Conservation (phyloP, 768 basidiomycete species). For the Wakefieldia striispora region DNA sequence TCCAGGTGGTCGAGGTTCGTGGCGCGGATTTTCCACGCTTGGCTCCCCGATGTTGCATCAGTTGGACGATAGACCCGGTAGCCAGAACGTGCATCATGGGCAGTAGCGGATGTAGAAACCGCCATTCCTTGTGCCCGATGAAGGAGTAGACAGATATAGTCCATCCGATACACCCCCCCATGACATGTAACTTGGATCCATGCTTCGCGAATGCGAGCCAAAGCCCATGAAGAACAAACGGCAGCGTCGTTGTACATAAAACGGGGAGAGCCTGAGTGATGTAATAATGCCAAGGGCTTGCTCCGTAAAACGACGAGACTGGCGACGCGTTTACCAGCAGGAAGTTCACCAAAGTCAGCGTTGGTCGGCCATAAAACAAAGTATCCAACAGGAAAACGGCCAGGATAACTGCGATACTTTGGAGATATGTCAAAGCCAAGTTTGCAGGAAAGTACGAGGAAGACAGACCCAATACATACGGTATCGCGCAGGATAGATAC, state of each 20-base stretch:
- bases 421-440: constrained; percentile 5
- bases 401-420: constrained; percentile 20
- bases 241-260: constrained; percentile 67
- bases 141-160: constrained; percentile 70
- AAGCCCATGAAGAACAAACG: constrained; percentile 66
- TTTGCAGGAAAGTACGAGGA: constrained; percentile 1
- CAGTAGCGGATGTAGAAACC: constrained; percentile 90
- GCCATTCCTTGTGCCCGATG: constrained; percentile 95
- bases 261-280: constrained; percentile 83
- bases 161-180: constrained; percentile 58
- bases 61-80: constrained; percentile 63
- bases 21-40: background rate
- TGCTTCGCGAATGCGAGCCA: constrained; percentile 34
- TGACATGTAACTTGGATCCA: constrained; percentile 34
- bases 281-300: constrained; percentile 87
- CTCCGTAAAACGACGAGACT: constrained; percentile 91
- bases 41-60: constrained; percentile 23
- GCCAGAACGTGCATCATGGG: constrained; percentile 82
- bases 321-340: constrained; percentile 76
- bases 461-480: constrained; percentile 44
- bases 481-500: constrained; percentile 39
- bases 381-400: constrained; percentile 58
- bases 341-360: constrained; percentile 82
- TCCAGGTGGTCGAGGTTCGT: constrained; percentile 11
- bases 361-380: constrained; percentile 61